Base-by-base conservation (phyloP, 257 asterid genomes). In the Salvia rosmarinus region DNA sequence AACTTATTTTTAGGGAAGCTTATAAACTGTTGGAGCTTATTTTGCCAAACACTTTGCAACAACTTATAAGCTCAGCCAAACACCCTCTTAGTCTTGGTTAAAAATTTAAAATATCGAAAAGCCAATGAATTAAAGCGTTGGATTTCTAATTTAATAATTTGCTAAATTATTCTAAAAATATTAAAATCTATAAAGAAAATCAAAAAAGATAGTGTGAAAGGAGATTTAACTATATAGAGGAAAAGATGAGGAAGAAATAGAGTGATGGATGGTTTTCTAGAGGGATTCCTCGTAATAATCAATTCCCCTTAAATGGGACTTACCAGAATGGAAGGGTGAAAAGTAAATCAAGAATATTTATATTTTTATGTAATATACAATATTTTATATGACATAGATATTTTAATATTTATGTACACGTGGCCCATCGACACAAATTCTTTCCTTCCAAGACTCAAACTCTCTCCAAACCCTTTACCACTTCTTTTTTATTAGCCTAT, bases 361-460 rank as follows among this genome's bases (percentile, higher is more conserved):
- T 58, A 3, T 5, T 19, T 43, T 3, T 58, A n/a, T 6, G 3
- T 13, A 3, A 40, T 34, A 35, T 6, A 50, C 30, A 25, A 25
- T 25, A 25, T 25, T 25, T 25, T 2, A 61, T 63, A 21, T 9
- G 10, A 34, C 16, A 47, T 3, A 43, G 1, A 5, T 6, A 6
- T 43, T 9, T 58, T 12, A 5, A 2, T 47, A 23, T 54, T 11
- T 21, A 50, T 37, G 40, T 51, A 28, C 46, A 46, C 79, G 77
- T 81, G 79, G 17, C 74, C 42, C 46, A 70, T n/a, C 4, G 20
- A 28, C 50, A 60, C 73, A 58, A 74, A 67, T 78, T 75, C 79
- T 76, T 78, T 78, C 68, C 83, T 78, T 81, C 43, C 83, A 68
- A 71, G 81, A 62, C 78, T 75, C 62, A 56, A 78, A 78, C 77